These are phyloP conservation scores for Agarophyton chilense DNA, from an alignment of 23 red algal genomes.

Conservation along the genomic window DNA sequence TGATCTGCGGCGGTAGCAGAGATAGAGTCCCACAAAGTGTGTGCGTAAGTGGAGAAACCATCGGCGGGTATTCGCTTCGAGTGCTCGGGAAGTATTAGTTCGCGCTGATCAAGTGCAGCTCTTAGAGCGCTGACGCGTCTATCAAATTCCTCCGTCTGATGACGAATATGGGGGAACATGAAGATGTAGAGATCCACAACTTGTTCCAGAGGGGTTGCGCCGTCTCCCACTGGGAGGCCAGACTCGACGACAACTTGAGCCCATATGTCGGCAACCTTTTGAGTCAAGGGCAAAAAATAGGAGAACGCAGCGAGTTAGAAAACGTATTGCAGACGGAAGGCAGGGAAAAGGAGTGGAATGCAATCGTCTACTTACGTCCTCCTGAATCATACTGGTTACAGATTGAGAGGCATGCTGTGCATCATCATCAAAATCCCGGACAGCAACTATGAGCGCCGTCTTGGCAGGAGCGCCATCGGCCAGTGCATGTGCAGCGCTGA, in stretches of 20 bases:
- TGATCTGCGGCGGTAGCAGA: slow-evolving; percentile 8
- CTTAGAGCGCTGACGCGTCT: slow-evolving; percentile 1
- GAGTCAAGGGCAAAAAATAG: background rate
- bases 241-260: slow-evolving; percentile 35
- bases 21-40: slow-evolving; percentile 80
- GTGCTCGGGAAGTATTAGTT: slow-evolving; percentile 49
- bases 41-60: slow-evolving; percentile 78
- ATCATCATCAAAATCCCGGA: slow-evolving; percentile 78
- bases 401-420: slow-evolving; percentile 24
- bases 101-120: slow-evolving; percentile 20
- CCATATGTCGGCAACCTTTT: slow-evolving; percentile 60
- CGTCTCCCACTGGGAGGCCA: slow-evolving; percentile 46
- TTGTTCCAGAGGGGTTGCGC: slow-evolving; percentile 55
- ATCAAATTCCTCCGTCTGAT: slow-evolving; percentile 71
- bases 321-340: background rate
- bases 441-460: slow-evolving; percentile 66
- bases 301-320: background rate
- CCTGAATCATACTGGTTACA: slow-evolving; percentile 6
- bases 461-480: slow-evolving; percentile 29
- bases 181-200: slow-evolving; percentile 68
- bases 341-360: background rate
- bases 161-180: slow-evolving; percentile 82
- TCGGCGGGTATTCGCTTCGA: slow-evolving; percentile 88
- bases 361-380: slow-evolving; percentile 30
- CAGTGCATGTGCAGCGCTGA: slow-evolving; percentile 12